phyloP scores from a whole-genome alignment of 495 filamentous ascomycete species.

The Penicillium coprophilum region DNA sequence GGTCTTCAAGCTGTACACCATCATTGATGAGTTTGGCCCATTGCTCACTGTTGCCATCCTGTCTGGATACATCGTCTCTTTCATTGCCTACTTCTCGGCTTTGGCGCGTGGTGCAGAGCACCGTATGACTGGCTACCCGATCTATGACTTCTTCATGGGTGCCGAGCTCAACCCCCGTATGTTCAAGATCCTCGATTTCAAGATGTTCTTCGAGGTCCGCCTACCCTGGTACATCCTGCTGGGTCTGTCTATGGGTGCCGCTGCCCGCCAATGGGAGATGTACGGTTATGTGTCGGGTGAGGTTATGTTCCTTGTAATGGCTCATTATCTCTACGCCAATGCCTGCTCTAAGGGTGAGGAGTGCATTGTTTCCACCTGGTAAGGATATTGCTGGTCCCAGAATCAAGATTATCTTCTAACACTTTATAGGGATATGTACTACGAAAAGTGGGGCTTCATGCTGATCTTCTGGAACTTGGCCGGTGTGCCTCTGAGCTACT shows the following conservation, averaged over 20 bases:
- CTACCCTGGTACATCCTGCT: conserved; percentile 96
- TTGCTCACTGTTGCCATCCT: conserved; percentile 87
- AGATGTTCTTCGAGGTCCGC: conserved; percentile 99
- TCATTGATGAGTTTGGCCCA: conserved; percentile 94
- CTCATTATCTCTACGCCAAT: conserved; percentile 94
- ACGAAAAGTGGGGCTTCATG: conserved; percentile 99
- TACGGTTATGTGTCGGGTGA: conserved; percentile 93
- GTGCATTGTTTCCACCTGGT: conserved; percentile 89
- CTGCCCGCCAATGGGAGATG: conserved; percentile 81
- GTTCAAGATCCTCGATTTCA: conserved; percentile 92
- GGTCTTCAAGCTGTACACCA: conserved; percentile 84
- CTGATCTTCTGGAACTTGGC: conserved; percentile 99
- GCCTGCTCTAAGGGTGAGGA: conserved; percentile 97
- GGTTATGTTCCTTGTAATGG: conserved; percentile 83
- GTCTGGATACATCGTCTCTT: conserved; percentile 75
- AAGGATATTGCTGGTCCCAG: conserved; percentile 17
- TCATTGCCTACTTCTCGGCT: conserved; percentile 83
- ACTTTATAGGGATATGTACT: conserved; percentile 84
- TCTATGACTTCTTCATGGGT: conserved; percentile 99
- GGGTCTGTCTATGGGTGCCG: conserved; percentile 71
- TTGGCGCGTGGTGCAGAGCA: conserved; percentile 76
- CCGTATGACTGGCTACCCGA: conserved; percentile 85
- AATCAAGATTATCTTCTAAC: background rate
- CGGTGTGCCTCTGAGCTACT: conserved; percentile 93
- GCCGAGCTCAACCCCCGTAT: conserved; percentile 94